Base-by-base conservation (phyloP, 2,329 filamentous ascomycete species). In the Curvularia eragrostidis region DNA sequence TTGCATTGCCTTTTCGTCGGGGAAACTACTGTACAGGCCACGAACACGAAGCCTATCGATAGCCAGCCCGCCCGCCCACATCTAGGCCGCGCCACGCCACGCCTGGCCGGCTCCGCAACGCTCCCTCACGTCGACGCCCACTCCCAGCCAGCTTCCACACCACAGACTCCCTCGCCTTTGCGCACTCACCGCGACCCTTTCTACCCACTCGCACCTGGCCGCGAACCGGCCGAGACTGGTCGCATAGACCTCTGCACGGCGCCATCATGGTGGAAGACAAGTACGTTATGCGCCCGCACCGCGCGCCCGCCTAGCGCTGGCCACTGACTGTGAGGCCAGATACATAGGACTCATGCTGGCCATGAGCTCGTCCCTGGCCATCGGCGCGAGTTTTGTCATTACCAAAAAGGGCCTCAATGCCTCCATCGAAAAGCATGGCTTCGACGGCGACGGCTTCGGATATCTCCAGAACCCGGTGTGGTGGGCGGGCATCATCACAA, bases 381-480 rank as follows among this genome's bases (percentile, higher is more conserved):
- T 78, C 52, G 75, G 93, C 74, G 93, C 91, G 50, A 97, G 93
- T 85, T 99, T 99, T 78, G 94, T 99, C 68, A 97, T 99, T 72
- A 99, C 96, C 47, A 99, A 99, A 82, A 98, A 97, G 90, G 94
- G 94, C 65, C 85, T 99, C 68, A 92, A 93, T 77, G 91, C 97
- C 78, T 91, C 93, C 63, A 91, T 91, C 74, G 89, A 96, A 79
- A 86, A 88, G 70, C 93, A 97, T 80, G 96, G 95, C 47, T 99
- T 98, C 75, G 93, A 97, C 76, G 95, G 96, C 68, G 95, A 98
- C 70, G 95, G 95, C 56, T 99, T 91, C 77, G 89, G 92, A 74
- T 99, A 99, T 78, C 79, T 99, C 56, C 91, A 89, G 76, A 98
- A 91, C 76, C 93, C 94, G n/a, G 84, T 94, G 69, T 99, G 95